phyloP scores from a whole-genome alignment of 164 flowering plant species.

The Aristolochia fimbriata region DNA sequence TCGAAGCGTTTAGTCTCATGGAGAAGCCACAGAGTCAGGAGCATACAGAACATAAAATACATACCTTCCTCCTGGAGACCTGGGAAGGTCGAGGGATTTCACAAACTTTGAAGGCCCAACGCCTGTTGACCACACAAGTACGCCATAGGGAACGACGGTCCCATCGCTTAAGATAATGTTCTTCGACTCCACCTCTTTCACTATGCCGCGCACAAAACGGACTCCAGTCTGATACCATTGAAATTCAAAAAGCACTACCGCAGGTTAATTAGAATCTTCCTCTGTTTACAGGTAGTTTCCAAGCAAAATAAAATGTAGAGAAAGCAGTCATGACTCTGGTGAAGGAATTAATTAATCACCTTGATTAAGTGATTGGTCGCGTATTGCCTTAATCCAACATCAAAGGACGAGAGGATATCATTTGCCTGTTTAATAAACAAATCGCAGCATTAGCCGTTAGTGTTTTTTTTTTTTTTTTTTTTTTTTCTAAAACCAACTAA shows the following conservation, averaged over 20 bases:
- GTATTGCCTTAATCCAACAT: conserved; percentile 56
- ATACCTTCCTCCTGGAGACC: conserved; percentile 77
- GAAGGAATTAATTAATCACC: conserved; percentile 22
- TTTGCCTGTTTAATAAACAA: conserved; percentile 44
- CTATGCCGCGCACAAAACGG: conserved; percentile 57
- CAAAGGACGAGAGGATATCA: conserved; percentile 85
- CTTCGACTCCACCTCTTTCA: conserved; percentile 67
- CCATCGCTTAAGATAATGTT: conserved; percentile 71
- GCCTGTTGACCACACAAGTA: conserved; percentile 89
- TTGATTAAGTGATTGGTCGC: conserved; percentile 70
- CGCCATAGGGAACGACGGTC: conserved; percentile 73
- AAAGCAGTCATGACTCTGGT: too few species aligned
- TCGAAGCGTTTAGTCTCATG: not conserved
- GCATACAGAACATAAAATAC: not conserved
- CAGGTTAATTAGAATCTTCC: too few species aligned
- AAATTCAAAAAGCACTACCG: not conserved
- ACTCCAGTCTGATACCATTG: conserved; percentile 53
- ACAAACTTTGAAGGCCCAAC: conserved; percentile 77
- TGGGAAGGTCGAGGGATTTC: conserved; percentile 59
- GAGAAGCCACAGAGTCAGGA: too few species aligned
- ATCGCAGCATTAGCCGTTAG: not conserved
- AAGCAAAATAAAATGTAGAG: too few species aligned
- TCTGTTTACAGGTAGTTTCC: not conserved
- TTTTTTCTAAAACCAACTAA: not conserved
- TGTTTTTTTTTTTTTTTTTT: not conserved